Base-by-base conservation (phyloP, 495 filamentous ascomycete species). In the Lasiosphaeria miniovina region DNA sequence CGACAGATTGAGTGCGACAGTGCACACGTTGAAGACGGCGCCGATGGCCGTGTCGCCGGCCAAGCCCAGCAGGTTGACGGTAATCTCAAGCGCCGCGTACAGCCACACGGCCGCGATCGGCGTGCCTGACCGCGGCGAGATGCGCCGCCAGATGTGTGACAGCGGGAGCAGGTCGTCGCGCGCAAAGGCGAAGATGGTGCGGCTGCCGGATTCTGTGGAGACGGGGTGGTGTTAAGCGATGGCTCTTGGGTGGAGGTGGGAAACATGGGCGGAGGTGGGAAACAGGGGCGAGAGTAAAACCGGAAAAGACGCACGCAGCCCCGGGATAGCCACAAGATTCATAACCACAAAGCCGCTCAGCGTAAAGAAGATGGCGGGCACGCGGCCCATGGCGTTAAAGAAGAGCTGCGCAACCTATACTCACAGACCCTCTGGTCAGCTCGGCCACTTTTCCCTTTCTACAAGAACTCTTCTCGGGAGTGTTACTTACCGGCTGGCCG, bases 21-120 rank as follows among this genome's bases (percentile, higher is more conserved):
- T 79, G 58, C 80, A 84, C 10, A 86, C 73, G 57, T 86, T 86
- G 73, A 88, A 88, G 10, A 88, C 81, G 56, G 82, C 85, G 8
- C 70, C 59, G 51, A 88, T 86, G 53, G 85, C 84, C 53, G 77
- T 81, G 56, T 84, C 82, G 14, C 80, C 84, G 17, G 82, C 84
- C 17, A 88, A 71, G n/a, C 79, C 84, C 61, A 88, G 82, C 63
- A 87, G 68, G 64, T 86, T 87, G 66, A 88, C 86, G 4, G 71
- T 71, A 51, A 88, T 80, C 65, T 77, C 84, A 36, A 77, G 79
- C 36, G 78, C 73, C 41, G 80, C 75, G 35, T 80, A 84, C 49
- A 85, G 68, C 84, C 84, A 86, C 1, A 87, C 84, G 4, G 85
- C 83, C 10, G 82, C 79, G 12, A 88, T 64, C 6, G 85, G 85